phyloP scores from a whole-genome alignment of 768 basidiomycete species.

The Termitomyces sp. region DNA sequence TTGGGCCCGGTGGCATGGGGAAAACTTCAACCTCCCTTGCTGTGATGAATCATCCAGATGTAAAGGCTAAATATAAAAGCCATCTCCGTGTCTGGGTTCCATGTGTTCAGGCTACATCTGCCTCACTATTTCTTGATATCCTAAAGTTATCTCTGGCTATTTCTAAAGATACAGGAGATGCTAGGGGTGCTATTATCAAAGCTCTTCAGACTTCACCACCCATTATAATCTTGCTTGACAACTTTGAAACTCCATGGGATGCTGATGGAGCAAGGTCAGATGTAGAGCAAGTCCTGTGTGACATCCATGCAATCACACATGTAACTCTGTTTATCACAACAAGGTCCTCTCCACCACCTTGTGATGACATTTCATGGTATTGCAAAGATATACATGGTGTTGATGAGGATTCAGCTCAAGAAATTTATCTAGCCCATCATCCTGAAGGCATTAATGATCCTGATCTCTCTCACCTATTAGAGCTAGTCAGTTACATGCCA shows the following conservation, averaged over 20 bases:
- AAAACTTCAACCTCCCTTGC: constrained; percentile 30
- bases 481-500: constrained; percentile 22
- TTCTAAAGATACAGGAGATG: neutral
- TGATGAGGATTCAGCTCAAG: constrained; percentile 14
- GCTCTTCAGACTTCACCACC: neutral
- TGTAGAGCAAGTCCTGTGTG: constrained; percentile 5
- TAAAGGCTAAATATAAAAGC: constrained; percentile 17
- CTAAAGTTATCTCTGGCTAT: neutral
- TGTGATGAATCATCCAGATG: constrained; percentile 18
- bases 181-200: neutral
- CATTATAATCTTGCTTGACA: constrained; percentile 25
- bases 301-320: neutral
- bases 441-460: constrained; percentile 13
- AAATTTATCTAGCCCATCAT: constrained; percentile 16
- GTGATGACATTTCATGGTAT: constrained; percentile 19
- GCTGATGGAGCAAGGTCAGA: constrained; percentile 14
- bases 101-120: neutral
- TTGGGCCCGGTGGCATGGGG: constrained; percentile 28
- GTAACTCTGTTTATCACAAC: neutral
- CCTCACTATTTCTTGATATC: neutral
- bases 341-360: constrained; percentile 12
- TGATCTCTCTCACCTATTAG: constrained; percentile 17
- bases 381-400: constrained; percentile 8
- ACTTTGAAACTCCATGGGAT: constrained; percentile 36
- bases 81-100: constrained; percentile 24